Evolutionary conservation across 352 stramenopile species (phyloP), one percentile per base, ranked within the genome.

Genomic region (Pythium sp.): DNA sequence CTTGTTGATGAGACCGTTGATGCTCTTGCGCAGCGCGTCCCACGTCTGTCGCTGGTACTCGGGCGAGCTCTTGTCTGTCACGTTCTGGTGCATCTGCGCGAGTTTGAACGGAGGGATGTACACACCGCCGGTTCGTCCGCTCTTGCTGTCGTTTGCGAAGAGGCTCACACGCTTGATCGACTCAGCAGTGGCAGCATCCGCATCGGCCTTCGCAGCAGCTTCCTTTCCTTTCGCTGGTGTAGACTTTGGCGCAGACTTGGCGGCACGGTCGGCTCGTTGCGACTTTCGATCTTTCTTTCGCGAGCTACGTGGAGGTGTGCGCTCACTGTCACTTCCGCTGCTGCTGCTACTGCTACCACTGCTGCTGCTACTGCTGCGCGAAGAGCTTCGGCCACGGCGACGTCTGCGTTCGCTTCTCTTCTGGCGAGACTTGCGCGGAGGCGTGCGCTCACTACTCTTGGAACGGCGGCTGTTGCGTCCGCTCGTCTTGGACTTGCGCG

Each of bases 1-100:
- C 73, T 99, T 98, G 87, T 99, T 99, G 78, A 99, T 98, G 32
- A 98, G 90, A 30, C 98, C 97, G 78, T 99, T 99, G 74, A 99
- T 97, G 47, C 94, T 96, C 72, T 99, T 99, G 62, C 95, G 88
- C 49, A 99, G 85, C 15, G 94, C 91, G 67, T 99, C 91, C 98
- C 98, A 99, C 49, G 89, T 97, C 63, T 94, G 86, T 8, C 92
- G 82, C 82, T 99, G 97, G 66, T 87, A 91, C 69, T 89, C 79
- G n/a, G 87, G 74, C 7, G 83, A 92, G 54, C 46, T 77, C 43
- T 84, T 83, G 65, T 93, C 78, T 26, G 84, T 78, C 18, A 81
- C 67, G 30, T 88, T 71, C 38, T 82, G 62, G 12, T 72, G 74
- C 68, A 97, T 77, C 68, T 94, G 87, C 14, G 90, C 92, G 20